Evolutionary conservation across 768 basidiomycete species (phyloP).

Genomic region (Leccinellum albellum): DNA sequence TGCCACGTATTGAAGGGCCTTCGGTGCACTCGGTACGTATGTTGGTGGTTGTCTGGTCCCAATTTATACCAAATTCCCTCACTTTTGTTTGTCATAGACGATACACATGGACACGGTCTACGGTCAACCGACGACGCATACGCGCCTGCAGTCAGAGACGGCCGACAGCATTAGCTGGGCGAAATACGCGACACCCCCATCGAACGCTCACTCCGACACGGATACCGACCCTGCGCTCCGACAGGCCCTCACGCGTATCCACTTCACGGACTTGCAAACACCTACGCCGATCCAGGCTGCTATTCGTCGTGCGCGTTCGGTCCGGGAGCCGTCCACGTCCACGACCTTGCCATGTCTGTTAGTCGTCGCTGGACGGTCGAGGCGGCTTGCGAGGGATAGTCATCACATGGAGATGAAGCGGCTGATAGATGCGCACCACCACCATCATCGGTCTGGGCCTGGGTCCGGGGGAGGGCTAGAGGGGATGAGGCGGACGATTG

Average conservation of each 20-base stretch:
- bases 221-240: conserved; percentile 13
- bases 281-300: conserved; percentile 60
- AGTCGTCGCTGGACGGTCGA: conserved; percentile 69
- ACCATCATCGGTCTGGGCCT: neutral
- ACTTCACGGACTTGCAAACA: conserved; percentile 55
- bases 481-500: conserved; percentile 70
- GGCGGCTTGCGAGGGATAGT: conserved; percentile 67
- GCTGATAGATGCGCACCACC: conserved; percentile 44
- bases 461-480: conserved; percentile 7
- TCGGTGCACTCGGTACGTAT: conserved; percentile 9
- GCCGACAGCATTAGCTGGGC: conserved; percentile 80
- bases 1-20: neutral
- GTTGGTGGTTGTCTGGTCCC: neutral
- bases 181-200: conserved; percentile 44
- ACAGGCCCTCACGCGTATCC: conserved; percentile 51
- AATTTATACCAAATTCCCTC: neutral
- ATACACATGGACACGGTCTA: conserved; percentile 69
- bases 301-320: conserved; percentile 37
- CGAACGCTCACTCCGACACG: neutral
- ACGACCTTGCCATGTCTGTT: conserved; percentile 45
- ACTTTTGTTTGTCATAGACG: conserved; percentile 7
- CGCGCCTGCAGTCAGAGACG: conserved; percentile 71
- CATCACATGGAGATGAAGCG: conserved; percentile 68
- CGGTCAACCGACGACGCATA: conserved; percentile 58
- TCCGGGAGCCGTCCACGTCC: conserved; percentile 10